Base-by-base conservation (phyloP, 2,329 filamentous ascomycete genomes). In the Orbilia oligospora region DNA sequence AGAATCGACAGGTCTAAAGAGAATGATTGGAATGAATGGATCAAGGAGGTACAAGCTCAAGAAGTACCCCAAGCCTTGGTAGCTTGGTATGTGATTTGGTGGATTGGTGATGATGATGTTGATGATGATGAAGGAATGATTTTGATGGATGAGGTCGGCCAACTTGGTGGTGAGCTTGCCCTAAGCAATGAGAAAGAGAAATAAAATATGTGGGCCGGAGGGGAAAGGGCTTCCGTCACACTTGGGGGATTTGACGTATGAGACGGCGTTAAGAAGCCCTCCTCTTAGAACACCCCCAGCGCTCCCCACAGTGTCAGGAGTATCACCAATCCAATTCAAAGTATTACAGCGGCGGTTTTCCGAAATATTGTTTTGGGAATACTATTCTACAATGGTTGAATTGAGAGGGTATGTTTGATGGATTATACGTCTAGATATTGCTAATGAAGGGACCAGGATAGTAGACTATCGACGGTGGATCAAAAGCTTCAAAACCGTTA, bases 31-130 rank as follows among this genome's bases (percentile, higher is more conserved):
- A 61, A 61, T 12, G 36, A 44, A 27, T 9, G 8, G 16, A 36
- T 38, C 4, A 2, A 44, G 2, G n/a, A 20, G 22, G n/a, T 5
- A 18, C 16, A 55, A 58, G 30, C 22, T 58, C n/a, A 30, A 58
- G 6, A 22, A 14, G 18, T 22, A 38, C 16, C 27, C 36, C 16
- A 16, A 55, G 10, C 33, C 9, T 9, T 36, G 33, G 9, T 12
- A 33, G 5, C 20, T n/a, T 38, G 30, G 10, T 58, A 41, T 12
- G 30, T 12, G 33, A 8, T 10, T 41, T 58, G 30, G 53, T 55
- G 22, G 53, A 22, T 58, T 58, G 30, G 53, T 58, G 53, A 58
- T 58, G 30, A n/a, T 56, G 53, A n/a, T 58, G 30, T 30, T 58
- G 53, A 58, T 58, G 30, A 41, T 38, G 30, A 18, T 56, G 51